Base-by-base conservation (phyloP, 306 rosid species). In the Quercus glauca region DNA sequence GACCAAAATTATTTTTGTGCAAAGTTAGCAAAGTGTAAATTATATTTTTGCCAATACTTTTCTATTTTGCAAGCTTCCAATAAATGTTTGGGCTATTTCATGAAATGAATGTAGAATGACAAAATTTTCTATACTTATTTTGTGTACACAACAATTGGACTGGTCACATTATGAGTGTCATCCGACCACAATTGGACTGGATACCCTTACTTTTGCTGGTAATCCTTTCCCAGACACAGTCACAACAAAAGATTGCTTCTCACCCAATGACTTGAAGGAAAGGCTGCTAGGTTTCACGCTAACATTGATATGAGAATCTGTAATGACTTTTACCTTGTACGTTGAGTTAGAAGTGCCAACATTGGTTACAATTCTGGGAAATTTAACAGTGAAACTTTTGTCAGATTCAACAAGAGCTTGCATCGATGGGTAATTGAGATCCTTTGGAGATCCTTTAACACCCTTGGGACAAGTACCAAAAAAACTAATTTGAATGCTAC, bases 401-500 rank as follows among this genome's bases (percentile, higher is more conserved):
- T 17, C 7, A 33, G 25, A 17, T 10, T 26, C 1, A 35, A 86
- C 83, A 29, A 35, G 28, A 43, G 76, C 64, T 25, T 58, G 37
- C 82, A 86, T 69, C 12, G 70, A 71, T 21, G 84, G 89, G 69
- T 77, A 83, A 60, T 83, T 79, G 14, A 80, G 82, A 74, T 86
- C 86, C 67, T 37, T 69, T 0, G 73, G 35, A n/a, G 82, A 73
- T 37, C 21, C 25, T 29, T 20, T 26, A 2, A 15, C 13, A 11
- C 55, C 33, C 6, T 43, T 51, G 4, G 80, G 35, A 33, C 80
- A 69, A 59, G 21, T 45, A 45, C 52, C 52, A 45, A 45, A 45
- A 45, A 2, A 45, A 45, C 52, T 45, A 45, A 45, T 11, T 45
- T 45, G 14, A 45, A 10, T 58, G 45, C 23, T 59, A 2, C 59